Conservation (phyloP, 345 rosid species). For the Pistacia atlantica region DNA sequence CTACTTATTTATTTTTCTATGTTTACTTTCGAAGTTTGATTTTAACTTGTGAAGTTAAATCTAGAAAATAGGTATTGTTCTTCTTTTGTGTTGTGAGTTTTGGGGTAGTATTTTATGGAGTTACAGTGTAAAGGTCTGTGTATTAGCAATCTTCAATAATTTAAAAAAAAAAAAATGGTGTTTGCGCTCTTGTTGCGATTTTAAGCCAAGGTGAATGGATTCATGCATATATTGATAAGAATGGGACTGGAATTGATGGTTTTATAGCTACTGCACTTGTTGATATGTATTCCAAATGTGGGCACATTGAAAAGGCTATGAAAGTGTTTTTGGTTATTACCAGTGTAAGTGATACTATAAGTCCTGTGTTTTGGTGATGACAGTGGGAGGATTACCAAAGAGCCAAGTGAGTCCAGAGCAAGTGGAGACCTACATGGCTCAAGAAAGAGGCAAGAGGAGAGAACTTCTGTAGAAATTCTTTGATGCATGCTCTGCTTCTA, state of each 20-base stretch:
- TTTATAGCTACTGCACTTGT: slow-evolving; percentile 53
- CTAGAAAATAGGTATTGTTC: not conserved
- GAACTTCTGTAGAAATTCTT: slow-evolving; percentile 53
- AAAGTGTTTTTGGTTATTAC: not conserved
- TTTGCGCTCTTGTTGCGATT: slow-evolving; percentile 49
- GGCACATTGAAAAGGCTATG: slow-evolving; percentile 49
- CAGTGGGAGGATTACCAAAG: slow-evolving; percentile 73
- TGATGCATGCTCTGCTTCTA: slow-evolving; percentile 47
- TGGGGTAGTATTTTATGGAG: not conserved
- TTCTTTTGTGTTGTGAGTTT: not conserved
- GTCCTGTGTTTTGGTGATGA: slow-evolving; percentile 5
- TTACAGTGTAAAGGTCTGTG: not conserved
- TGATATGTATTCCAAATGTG: slow-evolving; percentile 61
- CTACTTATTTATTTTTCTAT: not conserved
- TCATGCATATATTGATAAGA: slow-evolving; percentile 42
- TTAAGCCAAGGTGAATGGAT: slow-evolving; percentile 51
- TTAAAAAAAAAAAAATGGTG: not conserved
- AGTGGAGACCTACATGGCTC: slow-evolving; percentile 57
- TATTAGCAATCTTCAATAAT: not conserved
- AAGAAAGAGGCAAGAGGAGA: slow-evolving; percentile 65
- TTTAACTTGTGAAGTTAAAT: too few species aligned
- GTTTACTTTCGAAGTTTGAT: not conserved
- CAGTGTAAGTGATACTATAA: not conserved
- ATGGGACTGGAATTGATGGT: slow-evolving; percentile 36
- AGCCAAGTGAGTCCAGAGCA: slow-evolving; percentile 61